phyloP scores from a whole-genome alignment of 352 stramenopile species.

The Pythium phragmitis region DNA sequence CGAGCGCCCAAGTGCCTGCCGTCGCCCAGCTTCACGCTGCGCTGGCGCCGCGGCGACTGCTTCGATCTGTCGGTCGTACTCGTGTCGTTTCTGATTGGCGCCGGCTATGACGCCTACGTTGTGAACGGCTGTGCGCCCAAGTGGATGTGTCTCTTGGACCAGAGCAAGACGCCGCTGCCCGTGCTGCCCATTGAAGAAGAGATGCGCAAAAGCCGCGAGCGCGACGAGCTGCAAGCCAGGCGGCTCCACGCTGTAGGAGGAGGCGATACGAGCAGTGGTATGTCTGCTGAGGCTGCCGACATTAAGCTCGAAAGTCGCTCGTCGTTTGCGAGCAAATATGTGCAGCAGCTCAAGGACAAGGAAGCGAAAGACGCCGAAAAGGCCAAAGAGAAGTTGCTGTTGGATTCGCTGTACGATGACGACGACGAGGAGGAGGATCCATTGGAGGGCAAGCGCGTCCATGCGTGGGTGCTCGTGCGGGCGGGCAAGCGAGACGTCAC shows the following conservation, averaged over 20 bases:
- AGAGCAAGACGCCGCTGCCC: slow-evolving; percentile 75
- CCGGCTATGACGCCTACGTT: slow-evolving; percentile 94
- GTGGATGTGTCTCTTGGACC: slow-evolving; percentile 92
- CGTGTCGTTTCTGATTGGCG: slow-evolving; percentile 90
- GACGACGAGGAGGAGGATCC: slow-evolving; percentile 74
- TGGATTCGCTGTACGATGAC: slow-evolving; percentile 56
- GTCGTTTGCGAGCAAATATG: slow-evolving; percentile 69
- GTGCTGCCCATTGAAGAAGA: slow-evolving; percentile 53
- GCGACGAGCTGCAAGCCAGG: slow-evolving; percentile 28
- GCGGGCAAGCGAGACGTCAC: slow-evolving; percentile 86
- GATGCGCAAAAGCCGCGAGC: slow-evolving; percentile 41
- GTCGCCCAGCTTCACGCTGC: slow-evolving; percentile 85
- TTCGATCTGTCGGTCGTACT: slow-evolving; percentile 93
- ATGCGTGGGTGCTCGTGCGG: slow-evolving; percentile 93
- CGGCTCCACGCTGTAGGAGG: slow-evolving; percentile 12
- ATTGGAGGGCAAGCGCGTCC: slow-evolving; percentile 67
- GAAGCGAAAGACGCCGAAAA: slow-evolving; percentile 40
- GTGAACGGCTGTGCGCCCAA: slow-evolving; percentile 85
- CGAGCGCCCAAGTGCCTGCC: slow-evolving; percentile 73
- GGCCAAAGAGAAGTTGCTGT: slow-evolving; percentile 36
- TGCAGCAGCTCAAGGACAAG: slow-evolving; percentile 50
- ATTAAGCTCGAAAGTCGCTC: slow-evolving; percentile 55
- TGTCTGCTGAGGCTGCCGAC: slow-evolving; percentile 1
- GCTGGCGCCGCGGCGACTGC: slow-evolving; percentile 87
- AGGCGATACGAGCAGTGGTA: neutral